phyloP scores from a whole-genome alignment of 225 moss, liverwort and hornwort genomes.

The Polytrichum commune region DNA sequence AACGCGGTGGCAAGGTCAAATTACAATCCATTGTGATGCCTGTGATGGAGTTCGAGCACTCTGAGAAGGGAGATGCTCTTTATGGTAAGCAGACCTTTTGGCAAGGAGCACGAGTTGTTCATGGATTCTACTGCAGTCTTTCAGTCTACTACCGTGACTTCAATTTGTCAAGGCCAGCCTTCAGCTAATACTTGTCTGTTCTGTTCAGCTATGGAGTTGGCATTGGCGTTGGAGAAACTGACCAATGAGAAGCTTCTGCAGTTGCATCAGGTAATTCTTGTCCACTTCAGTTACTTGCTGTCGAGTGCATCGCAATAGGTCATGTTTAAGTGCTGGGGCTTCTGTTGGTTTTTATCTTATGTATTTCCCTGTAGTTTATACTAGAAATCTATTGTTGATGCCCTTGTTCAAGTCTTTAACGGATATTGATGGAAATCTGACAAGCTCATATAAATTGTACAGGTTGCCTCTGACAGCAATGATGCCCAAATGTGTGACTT shows the following conservation, averaged over 20 bases:
- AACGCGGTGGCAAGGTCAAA: constrained; percentile 86
- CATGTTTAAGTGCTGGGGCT: too few species aligned
- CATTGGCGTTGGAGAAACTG: constrained; percentile 80
- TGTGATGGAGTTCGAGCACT: constrained; percentile 71
- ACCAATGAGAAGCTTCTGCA: constrained; percentile 81
- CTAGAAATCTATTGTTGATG: too few species aligned
- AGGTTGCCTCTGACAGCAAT: constrained; percentile 53
- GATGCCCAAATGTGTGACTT: constrained; percentile 59
- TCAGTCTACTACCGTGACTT: too few species aligned
- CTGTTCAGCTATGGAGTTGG: constrained; percentile 82
- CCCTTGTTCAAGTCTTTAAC: too few species aligned
- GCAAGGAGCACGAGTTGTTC: neutral
- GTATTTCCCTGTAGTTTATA: too few species aligned
- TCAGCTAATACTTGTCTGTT: neutral
- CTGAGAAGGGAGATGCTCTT: constrained; percentile 90
- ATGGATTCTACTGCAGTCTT: neutral
- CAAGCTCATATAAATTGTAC: neutral
- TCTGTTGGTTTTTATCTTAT: too few species aligned
- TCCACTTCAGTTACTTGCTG: neutral
- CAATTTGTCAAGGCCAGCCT: too few species aligned
- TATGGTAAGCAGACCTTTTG: constrained; percentile 41
- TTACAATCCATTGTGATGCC: constrained; percentile 60
- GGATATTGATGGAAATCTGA: neutral
- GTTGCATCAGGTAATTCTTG: constrained; percentile 59
- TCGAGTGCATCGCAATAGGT: too few species aligned